phyloP scores from a whole-genome alignment of 2,329 filamentous ascomycete species.

The Penicillium brasilianum region DNA sequence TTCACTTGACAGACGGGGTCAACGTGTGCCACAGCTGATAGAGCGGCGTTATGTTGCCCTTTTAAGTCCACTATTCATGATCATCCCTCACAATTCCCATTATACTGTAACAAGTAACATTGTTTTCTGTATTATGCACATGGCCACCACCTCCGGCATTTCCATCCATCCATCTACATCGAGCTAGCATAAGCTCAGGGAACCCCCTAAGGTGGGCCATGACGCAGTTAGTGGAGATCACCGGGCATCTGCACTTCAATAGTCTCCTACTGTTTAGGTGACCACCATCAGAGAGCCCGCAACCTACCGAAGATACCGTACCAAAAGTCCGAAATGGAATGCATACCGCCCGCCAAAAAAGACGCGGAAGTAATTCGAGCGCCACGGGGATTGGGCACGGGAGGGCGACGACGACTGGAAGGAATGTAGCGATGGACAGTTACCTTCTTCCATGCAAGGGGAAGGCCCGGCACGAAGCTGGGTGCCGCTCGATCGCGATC shows the following conservation, averaged over 20 bases:
- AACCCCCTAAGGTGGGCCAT: slow-evolving; percentile 17
- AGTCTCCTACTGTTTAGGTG: not conserved
- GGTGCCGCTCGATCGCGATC: slow-evolving; percentile 26
- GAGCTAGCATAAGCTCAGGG: slow-evolving; percentile 13
- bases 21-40: not conserved
- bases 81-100: not conserved
- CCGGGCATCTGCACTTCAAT: not conserved
- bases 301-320: not conserved
- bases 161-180: slow-evolving; percentile 25
- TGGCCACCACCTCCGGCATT: slow-evolving; percentile 9
- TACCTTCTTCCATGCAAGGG: slow-evolving; percentile 26
- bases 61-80: not conserved
- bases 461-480: slow-evolving; percentile 13
- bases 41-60: not conserved
- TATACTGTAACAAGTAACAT: not conserved
- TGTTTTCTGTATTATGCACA: slow-evolving; percentile 10
- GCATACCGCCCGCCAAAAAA: slow-evolving; percentile 19
- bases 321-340: slow-evolving; percentile 1
- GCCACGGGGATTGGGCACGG: not conserved
- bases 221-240: slow-evolving; percentile 30
- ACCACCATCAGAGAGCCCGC: not conserved
- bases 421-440: not conserved
- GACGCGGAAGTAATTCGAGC: not conserved
- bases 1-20: not conserved
- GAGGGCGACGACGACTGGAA: not conserved